These are phyloP conservation scores for Diaporthe sp. DNA, from an alignment of 2,329 filamentous ascomycete species.

Conservation along the genomic window DNA sequence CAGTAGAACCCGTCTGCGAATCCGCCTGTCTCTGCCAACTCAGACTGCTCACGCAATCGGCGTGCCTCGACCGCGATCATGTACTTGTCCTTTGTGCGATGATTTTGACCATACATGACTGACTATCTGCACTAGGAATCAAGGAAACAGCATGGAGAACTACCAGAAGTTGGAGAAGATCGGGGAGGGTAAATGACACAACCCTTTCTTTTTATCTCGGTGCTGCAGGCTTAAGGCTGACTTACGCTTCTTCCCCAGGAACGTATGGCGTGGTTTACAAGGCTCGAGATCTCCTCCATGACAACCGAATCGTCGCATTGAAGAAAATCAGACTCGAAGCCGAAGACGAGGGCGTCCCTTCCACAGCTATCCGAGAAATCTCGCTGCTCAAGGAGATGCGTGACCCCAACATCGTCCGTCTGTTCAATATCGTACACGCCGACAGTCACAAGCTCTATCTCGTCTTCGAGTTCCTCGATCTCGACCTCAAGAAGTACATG, in stretches of 20 bases:
- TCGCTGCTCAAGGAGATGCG: slow-evolving; percentile 93
- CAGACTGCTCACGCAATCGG: neutral
- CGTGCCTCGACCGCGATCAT: slow-evolving; percentile 7
- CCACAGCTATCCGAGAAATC: slow-evolving; percentile 91
- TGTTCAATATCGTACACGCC: slow-evolving; percentile 90
- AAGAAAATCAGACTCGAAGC: slow-evolving; percentile 95
- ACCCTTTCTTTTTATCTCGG: neutral
- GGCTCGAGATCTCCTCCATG: slow-evolving; percentile 82
- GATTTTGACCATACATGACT: neutral
- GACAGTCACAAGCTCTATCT: slow-evolving; percentile 94
- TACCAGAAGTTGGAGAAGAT: slow-evolving; percentile 88
- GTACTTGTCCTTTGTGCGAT: neutral
- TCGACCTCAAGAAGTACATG: slow-evolving; percentile 96
- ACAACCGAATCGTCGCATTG: slow-evolving; percentile 85
- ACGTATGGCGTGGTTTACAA: slow-evolving; percentile 96
- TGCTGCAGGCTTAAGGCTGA: neutral
- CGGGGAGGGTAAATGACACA: slow-evolving; percentile 73
- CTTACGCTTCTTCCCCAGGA: slow-evolving; percentile 63
- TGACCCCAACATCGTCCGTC: slow-evolving; percentile 86
- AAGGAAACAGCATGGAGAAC: slow-evolving; percentile 58
- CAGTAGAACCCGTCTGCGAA: neutral
- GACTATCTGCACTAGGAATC: slow-evolving; percentile 16
- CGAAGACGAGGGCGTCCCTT: slow-evolving; percentile 91
- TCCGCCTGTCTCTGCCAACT: neutral
- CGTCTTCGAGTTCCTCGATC: slow-evolving; percentile 88